These are phyloP conservation scores for Trichoderma brevicompactum DNA, from an alignment of 2,329 filamentous ascomycete genomes.

Conservation along the genomic window DNA sequence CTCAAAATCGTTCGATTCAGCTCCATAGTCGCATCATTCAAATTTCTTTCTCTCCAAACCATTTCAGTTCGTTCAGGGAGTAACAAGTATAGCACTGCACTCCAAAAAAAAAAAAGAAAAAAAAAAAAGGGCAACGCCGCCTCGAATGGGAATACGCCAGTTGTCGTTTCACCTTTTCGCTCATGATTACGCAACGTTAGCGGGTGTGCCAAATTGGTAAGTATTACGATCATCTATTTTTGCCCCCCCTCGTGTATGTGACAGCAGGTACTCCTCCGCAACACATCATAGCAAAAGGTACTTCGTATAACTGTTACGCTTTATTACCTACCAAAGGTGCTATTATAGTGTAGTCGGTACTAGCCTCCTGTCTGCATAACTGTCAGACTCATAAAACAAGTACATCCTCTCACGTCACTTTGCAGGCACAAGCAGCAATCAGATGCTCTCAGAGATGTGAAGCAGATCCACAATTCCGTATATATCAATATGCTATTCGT, in stretches of 20 bases:
- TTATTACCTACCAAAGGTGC: too few relatives aligned
- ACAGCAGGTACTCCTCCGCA: too few relatives aligned
- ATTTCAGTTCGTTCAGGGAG: neutral
- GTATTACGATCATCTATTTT: too few relatives aligned
- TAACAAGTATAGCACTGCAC: neutral
- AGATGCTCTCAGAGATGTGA: neutral
- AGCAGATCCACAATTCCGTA: conserved; percentile 13
- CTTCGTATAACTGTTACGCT: too few relatives aligned
- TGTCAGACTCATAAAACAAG: neutral
- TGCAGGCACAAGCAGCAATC: neutral
- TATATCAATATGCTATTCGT: conserved; percentile 11
- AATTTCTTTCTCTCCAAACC: neutral
- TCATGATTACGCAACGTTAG: too few relatives aligned
- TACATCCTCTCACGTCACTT: neutral
- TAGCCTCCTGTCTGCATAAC: neutral
- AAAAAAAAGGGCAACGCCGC: too few relatives aligned
- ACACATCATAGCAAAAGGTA: too few relatives aligned
- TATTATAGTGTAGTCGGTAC: too few relatives aligned
- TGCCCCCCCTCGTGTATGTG: too few relatives aligned
- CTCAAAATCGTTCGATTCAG: conserved; percentile 8
- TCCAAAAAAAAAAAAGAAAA: too few relatives aligned
- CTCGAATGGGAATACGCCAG: neutral
- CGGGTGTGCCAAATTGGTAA: too few relatives aligned
- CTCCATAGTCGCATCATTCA: neutral
- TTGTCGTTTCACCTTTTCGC: too few relatives aligned